A percentile compares a stretch with the other conserved stretches of the same genome.
Evolutionary conservation across 73 alveolate genomes (phyloP).

Genomic region (Tetrahymena elliotti): DNA sequence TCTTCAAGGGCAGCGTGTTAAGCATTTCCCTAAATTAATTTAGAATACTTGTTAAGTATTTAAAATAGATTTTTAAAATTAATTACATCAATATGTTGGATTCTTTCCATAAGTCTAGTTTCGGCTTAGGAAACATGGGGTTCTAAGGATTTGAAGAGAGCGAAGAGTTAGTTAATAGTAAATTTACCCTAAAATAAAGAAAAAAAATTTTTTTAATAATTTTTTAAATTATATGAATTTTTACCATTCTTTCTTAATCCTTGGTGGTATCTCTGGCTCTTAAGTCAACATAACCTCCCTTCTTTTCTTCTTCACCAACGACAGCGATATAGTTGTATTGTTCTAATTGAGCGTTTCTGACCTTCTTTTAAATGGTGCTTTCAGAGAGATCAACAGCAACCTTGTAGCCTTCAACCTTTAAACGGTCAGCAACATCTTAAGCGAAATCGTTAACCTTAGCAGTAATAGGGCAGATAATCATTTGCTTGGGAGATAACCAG

Average conservation of each 20-base stretch:
- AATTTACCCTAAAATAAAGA: constrained; percentile 24
- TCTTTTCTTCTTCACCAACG: constrained; percentile 96
- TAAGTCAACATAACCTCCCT: constrained; percentile 81
- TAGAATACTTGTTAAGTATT: not conserved
- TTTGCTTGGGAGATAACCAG: constrained; percentile 99
- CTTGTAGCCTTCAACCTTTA: constrained; percentile 74
- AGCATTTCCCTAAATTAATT: not conserved
- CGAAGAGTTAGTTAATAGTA: constrained; percentile 17
- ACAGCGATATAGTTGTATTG: constrained; percentile 93
- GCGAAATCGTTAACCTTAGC: constrained; percentile 87
- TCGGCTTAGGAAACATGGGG: constrained; percentile 61
- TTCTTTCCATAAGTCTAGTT: constrained; percentile 28
- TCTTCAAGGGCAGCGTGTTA: constrained; percentile 50
- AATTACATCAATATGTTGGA: not conserved
- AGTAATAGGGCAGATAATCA: constrained; percentile 91
- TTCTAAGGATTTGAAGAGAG: constrained; percentile 46
- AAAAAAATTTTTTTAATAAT: constrained; percentile 28
- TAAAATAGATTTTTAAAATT: no score
- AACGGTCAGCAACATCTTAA: constrained; percentile 62
- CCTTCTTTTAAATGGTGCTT: constrained; percentile 86
- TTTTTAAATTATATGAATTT: constrained; percentile 56
- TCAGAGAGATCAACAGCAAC: constrained; percentile 83
- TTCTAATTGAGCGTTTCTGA: constrained; percentile 90
- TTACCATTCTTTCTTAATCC: constrained; percentile 68
- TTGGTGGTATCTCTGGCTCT: constrained; percentile 82